A percentile compares a stretch with the other conserved stretches of the same genome.
These are phyloP conservation scores for Sutorius eximius DNA, from an alignment of 1,284 basidiomycete species.

Conservation along the genomic window DNA sequence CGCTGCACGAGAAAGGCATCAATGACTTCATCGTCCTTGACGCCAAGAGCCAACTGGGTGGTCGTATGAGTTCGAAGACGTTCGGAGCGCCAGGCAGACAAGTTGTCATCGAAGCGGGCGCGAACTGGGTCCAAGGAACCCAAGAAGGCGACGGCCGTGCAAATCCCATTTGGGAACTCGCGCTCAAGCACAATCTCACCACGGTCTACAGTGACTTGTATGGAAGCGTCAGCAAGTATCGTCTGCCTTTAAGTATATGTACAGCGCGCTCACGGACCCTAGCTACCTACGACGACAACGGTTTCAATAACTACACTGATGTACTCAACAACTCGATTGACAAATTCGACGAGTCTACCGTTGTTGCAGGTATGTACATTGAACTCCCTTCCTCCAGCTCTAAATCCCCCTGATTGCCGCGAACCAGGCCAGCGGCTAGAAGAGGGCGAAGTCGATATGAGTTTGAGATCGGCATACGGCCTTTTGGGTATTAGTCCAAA, in stretches of 20 bases:
- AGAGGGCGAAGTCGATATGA: slow-evolving; percentile 11
- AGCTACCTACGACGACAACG: slow-evolving; percentile 13
- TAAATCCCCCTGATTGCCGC: background rate
- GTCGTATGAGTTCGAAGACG: slow-evolving; percentile 50
- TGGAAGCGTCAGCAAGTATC: slow-evolving; percentile 43
- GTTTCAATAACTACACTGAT: slow-evolving; percentile 11
- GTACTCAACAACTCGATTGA: slow-evolving; percentile 10
- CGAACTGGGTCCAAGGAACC: slow-evolving; percentile 73
- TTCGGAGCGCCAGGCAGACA: slow-evolving; percentile 42
- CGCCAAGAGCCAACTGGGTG: slow-evolving; percentile 58
- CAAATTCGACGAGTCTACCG: slow-evolving; percentile 4
- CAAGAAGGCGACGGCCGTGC: slow-evolving; percentile 47
- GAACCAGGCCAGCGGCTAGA: slow-evolving; percentile 6
- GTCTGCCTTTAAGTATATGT: background rate
- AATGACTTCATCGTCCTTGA: slow-evolving; percentile 63
- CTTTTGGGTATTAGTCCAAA: slow-evolving; percentile 7
- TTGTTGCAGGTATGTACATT: slow-evolving; percentile 8
- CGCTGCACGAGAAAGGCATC: slow-evolving; percentile 54
- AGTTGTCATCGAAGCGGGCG: slow-evolving; percentile 56
- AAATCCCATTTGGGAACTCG: slow-evolving; percentile 61
- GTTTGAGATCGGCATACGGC: slow-evolving; percentile 12
- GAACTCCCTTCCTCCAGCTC: background rate
- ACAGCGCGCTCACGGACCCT: background rate
- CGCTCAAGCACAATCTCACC: slow-evolving; percentile 54
- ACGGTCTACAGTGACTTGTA: slow-evolving; percentile 47